These are phyloP conservation scores for Talaromyces sp. DNA, from an alignment of 2,329 filamentous ascomycete genomes.

Conservation along the genomic window DNA sequence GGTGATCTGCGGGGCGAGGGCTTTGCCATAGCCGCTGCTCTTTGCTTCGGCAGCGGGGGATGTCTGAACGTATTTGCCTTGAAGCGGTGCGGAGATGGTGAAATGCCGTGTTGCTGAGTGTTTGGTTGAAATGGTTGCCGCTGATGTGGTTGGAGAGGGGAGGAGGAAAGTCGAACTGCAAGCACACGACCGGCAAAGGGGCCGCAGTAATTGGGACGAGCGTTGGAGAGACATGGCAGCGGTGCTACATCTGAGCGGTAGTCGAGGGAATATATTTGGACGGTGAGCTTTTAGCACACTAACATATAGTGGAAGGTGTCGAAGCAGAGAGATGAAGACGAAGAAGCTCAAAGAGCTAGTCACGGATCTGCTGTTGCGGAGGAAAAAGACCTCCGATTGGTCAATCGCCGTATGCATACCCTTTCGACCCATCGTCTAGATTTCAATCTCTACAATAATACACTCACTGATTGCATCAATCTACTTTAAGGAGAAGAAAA, in stretches of 20 bases:
- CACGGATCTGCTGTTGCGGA: background rate
- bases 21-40: background rate
- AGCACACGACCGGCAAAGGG: conserved; percentile 1
- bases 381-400: conserved; percentile 11
- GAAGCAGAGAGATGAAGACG: too few relatives aligned
- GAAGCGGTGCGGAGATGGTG: background rate
- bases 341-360: background rate
- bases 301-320: background rate
- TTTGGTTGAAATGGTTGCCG: background rate
- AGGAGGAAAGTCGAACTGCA: background rate
- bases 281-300: background rate
- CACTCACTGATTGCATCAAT: background rate
- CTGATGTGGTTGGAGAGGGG: background rate
- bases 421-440: background rate
- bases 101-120: background rate
- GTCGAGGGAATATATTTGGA: too few relatives aligned
- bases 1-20: background rate
- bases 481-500: background rate
- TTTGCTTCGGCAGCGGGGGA: background rate
- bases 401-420: background rate
- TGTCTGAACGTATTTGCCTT: background rate
- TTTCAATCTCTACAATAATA: background rate
- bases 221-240: conserved; percentile 4
- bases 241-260: background rate
- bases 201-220: background rate